These are phyloP conservation scores for Aspergillus nanangensis DNA, from an alignment of 495 filamentous ascomycete species.

Conservation along the genomic window DNA sequence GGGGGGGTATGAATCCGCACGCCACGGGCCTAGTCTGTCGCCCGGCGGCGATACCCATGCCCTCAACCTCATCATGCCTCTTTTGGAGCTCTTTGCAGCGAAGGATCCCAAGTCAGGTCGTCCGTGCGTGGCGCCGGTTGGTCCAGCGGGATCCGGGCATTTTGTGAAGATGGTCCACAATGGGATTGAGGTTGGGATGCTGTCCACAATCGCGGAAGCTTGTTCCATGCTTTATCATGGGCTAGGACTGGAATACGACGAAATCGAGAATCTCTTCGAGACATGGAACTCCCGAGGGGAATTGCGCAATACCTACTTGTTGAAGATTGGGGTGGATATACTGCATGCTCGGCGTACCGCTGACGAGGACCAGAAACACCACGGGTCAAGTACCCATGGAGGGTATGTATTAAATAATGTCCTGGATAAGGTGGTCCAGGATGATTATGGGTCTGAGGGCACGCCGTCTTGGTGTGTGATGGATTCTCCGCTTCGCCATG, in stretches of 20 bases:
- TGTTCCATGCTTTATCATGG: constrained; percentile 61
- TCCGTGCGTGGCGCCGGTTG: constrained; percentile 59
- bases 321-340: constrained; percentile 62
- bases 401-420: constrained; percentile 58
- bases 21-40: constrained; percentile 60
- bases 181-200: constrained; percentile 71
- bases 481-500: constrained; percentile 58
- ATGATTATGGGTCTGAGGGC: constrained; percentile 62
- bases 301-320: constrained; percentile 56
- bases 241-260: constrained; percentile 56
- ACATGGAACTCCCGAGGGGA: constrained; percentile 58
- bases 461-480: constrained; percentile 62
- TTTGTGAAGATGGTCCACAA: constrained; percentile 81
- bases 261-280: constrained; percentile 57
- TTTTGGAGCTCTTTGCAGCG: constrained; percentile 57
- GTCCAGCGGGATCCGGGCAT: constrained; percentile 61
- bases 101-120: constrained; percentile 52
- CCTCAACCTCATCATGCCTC: constrained; percentile 56
- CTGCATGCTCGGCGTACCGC: constrained; percentile 41
- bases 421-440: constrained; percentile 74
- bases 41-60: constrained; percentile 58
- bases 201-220: constrained; percentile 55
- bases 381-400: constrained; percentile 24
- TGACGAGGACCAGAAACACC: constrained; percentile 38
- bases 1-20: constrained; percentile 66